Evolutionary conservation across 2,329 filamentous ascomycete species (phyloP), one percentile per base, ranked within the genome.

Genomic region (Fusarium oxysporum): DNA sequence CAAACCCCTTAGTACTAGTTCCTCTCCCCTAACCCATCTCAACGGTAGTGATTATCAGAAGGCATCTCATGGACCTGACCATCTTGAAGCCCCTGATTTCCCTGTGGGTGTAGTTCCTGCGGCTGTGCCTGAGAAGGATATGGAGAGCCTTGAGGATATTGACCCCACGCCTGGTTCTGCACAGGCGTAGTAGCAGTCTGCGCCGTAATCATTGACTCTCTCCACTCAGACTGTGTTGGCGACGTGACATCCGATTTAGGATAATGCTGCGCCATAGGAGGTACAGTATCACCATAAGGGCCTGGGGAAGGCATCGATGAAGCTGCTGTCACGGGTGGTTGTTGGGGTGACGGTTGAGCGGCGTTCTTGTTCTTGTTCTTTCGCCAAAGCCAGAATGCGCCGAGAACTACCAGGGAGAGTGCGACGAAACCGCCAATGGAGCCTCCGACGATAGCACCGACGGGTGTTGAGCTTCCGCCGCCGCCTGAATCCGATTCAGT

Each of bases 371-470:
- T 70, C 30, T 48, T 72, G 23, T 69, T 70, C 12, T 30, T 44
- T 28, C 69, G 56, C 17, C 50, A 21, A 1, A 72, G 11, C 69
- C 60, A 73, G 11, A 73, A 40, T 8, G 47, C 35, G 6, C 54
- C 70, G 5, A 73, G 33, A 6, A 70, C 47, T 6, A 70, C 16
- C 0, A 73, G n/a, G 0, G 65, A 70, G 10, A 73, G 21, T 4
- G 43, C 54, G 2, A 65, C 43, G 16, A 73, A 60, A 5, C 71
- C 70, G 2, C 71, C 71, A 12, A 73, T 65, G 0, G 59, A 33
- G 6, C 71, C 71, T 4, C 71, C 71, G 0, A 73, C 45, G 8
- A 73, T 73, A 21, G 71, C 65, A 12, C 71, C 71, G 5, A 73
- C 40, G 3, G 65, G 65, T 3, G 70, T 44, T 10, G 38, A 19